A percentile compares a stretch with the other conserved stretches of the same genome.
These are phyloP conservation scores for Blastobotrys elegans DNA, from an alignment of 1,139 yeast genomes.

Conservation along the genomic window DNA sequence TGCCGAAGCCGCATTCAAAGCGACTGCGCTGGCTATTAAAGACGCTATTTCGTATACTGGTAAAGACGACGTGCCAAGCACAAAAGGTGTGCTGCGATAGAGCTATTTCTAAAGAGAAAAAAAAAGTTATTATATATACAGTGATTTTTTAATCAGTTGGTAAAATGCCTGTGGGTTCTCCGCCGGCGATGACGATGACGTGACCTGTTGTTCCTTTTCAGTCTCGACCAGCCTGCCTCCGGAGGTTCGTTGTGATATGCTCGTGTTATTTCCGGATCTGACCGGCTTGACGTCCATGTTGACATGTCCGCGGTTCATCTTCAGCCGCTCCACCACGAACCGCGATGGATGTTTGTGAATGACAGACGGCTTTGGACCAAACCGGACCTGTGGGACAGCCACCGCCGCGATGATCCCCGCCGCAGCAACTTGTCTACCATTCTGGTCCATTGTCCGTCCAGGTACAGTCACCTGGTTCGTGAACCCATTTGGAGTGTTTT, in stretches of 20 bases:
- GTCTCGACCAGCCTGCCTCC: background rate
- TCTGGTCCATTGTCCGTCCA: slow-evolving; percentile 18
- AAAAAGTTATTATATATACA: slow-evolving; percentile 10
- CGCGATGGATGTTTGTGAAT: background rate
- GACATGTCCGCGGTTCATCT: background rate
- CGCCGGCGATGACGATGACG: background rate
- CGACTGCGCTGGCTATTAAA: slow-evolving; percentile 83
- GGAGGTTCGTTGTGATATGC: background rate
- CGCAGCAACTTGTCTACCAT: slow-evolving; percentile 17
- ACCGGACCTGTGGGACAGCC: slow-evolving; percentile 5
- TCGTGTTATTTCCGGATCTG: background rate
- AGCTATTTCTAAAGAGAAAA: background rate
- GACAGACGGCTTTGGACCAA: background rate
- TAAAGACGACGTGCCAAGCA: slow-evolving; percentile 85
- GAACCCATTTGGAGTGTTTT: slow-evolving; percentile 18
- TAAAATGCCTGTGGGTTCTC: slow-evolving; percentile 3
- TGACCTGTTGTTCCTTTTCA: background rate
- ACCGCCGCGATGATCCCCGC: slow-evolving; percentile 18
- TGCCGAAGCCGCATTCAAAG: slow-evolving; percentile 94
- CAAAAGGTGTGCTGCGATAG: slow-evolving; percentile 76
- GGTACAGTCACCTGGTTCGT: slow-evolving; percentile 7
- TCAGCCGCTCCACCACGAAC: background rate
- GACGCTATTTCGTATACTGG: slow-evolving; percentile 86
- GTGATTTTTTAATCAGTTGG: slow-evolving; percentile 13
- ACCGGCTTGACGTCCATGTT: background rate